A percentile compares a stretch with the other conserved stretches of the same genome.
Evolutionary conservation across 495 filamentous ascomycete species (phyloP).

Genomic region (Neurospora sp.): DNA sequence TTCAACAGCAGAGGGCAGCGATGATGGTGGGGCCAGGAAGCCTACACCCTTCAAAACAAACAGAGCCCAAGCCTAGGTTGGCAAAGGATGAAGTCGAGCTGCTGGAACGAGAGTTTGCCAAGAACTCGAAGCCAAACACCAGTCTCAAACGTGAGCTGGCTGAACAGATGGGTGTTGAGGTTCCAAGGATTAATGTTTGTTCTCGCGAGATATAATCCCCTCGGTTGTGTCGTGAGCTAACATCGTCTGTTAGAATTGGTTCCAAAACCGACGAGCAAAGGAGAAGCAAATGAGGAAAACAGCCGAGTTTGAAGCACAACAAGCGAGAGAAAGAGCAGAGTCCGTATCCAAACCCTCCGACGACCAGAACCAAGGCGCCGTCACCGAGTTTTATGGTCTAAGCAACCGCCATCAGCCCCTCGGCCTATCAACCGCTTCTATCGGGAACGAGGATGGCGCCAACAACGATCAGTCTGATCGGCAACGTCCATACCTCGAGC

Average conservation of each 20-base stretch:
- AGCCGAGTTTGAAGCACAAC: constrained; percentile 51
- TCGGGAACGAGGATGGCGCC: constrained; percentile 17
- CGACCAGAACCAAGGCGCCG: constrained; percentile 16
- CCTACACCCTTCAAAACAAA: constrained; percentile 27
- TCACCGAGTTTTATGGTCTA: constrained; percentile 21
- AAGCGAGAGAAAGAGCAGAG: constrained; percentile 39
- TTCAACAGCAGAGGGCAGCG: constrained; percentile 14
- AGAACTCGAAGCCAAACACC: constrained; percentile 69
- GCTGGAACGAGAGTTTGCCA: constrained; percentile 62
- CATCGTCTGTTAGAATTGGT: constrained; percentile 61
- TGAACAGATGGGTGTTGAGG: constrained; percentile 58
- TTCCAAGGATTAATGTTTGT: constrained; percentile 69
- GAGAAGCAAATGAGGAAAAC: constrained; percentile 69
- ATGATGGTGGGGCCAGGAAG: constrained; percentile 22
- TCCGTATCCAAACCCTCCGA: constrained; percentile 28
- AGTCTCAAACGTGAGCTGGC: constrained; percentile 66
- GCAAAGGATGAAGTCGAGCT: constrained; percentile 76
- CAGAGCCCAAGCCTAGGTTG: constrained; percentile 55
- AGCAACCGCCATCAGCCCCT: constrained; percentile 21
- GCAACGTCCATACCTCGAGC: constrained; percentile 1
- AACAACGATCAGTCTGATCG: constrained; percentile 14
- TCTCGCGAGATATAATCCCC: background rate
- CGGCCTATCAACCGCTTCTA: constrained; percentile 27
- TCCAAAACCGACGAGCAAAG: constrained; percentile 79
- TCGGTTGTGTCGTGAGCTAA: constrained; percentile 18